Evolutionary conservation across 176 grass and related monocot genomes (phyloP).

Genomic region (Tillandsia fasciculata): DNA sequence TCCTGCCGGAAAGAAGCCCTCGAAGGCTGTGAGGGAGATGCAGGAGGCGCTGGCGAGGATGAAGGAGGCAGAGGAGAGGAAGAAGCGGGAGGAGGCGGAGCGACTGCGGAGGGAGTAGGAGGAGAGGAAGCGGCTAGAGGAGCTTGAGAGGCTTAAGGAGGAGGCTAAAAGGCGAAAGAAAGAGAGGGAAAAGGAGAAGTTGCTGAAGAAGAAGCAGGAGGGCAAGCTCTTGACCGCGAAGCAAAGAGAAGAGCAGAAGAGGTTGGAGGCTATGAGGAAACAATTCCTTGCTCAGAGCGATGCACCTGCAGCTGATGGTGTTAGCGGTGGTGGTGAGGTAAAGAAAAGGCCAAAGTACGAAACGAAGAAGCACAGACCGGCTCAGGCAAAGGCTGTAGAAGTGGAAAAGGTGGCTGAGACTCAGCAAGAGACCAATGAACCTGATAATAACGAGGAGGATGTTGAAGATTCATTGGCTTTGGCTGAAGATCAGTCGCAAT

Average conservation of each 20-base stretch:
- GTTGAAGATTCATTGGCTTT: conserved; percentile 50
- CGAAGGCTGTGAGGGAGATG: conserved; percentile 72
- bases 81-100: conserved; percentile 75
- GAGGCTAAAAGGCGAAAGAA: conserved; percentile 84
- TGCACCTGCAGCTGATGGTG: conserved; percentile 32
- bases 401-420: conserved; percentile 36
- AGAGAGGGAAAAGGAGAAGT: conserved; percentile 83
- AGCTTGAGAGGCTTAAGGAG: conserved; percentile 63
- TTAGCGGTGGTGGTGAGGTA: conserved; percentile 31
- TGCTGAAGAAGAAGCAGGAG: conserved; percentile 78
- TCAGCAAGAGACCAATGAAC: conserved; percentile 36
- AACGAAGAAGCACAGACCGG: conserved; percentile 59
- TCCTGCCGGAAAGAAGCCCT: conserved; percentile 61
- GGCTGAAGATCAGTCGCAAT: conserved; percentile 56
- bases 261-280: conserved; percentile 82
- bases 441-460: conserved; percentile 42
- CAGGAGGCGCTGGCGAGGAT: conserved; percentile 68
- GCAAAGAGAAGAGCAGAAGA: conserved; percentile 86
- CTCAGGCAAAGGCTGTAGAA: conserved; percentile 40
- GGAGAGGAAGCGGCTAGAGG: conserved; percentile 46
- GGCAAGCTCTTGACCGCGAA: conserved; percentile 80
- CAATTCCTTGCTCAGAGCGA: conserved; percentile 85
- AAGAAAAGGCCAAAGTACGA: conserved; percentile 86
- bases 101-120: conserved; percentile 66
- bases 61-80: conserved; percentile 70